These are phyloP conservation scores for Hemerocallis citrina DNA, from an alignment of 106 monocot genomes.

Conservation along the genomic window DNA sequence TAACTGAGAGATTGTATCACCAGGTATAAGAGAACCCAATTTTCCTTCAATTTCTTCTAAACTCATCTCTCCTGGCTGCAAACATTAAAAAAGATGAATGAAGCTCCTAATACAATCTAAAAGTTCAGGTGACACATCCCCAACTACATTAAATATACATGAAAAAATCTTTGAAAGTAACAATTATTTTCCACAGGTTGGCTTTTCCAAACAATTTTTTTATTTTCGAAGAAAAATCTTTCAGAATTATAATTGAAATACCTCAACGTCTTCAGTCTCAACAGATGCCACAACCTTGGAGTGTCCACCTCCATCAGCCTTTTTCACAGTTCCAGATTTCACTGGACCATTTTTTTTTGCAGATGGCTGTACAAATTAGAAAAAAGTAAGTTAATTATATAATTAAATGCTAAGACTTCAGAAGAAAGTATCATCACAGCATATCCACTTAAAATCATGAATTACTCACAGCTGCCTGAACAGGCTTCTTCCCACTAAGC, in stretches of 20 bases:
- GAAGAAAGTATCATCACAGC: background rate
- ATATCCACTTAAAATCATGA: background rate
- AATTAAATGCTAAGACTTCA: background rate
- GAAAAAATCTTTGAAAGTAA: no score
- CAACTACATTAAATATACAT: no score
- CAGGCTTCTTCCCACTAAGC: slow-evolving; percentile 91
- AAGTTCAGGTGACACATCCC: background rate
- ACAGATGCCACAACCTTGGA: slow-evolving; percentile 30
- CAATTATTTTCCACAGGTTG: no score
- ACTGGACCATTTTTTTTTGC: slow-evolving; percentile 47
- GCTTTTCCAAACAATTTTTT: no score
- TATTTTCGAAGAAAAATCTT: no score
- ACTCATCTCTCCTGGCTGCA: slow-evolving; percentile 93
- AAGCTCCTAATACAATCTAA: background rate
- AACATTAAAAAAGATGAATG: background rate
- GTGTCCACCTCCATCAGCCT: slow-evolving; percentile 49
- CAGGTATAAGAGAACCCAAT: slow-evolving; percentile 50
- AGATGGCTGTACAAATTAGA: slow-evolving; percentile 38
- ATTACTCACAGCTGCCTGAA: slow-evolving; percentile 51
- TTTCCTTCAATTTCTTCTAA: slow-evolving; percentile 92
- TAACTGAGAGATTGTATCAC: slow-evolving; percentile 66
- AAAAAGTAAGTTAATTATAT: background rate
- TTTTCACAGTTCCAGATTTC: slow-evolving; percentile 57
- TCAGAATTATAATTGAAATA: slow-evolving; percentile 8
- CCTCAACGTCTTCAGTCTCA: slow-evolving; percentile 93